Conservation (phyloP, 1,284 basidiomycete genomes). For the Leccinum angustisporum region DNA sequence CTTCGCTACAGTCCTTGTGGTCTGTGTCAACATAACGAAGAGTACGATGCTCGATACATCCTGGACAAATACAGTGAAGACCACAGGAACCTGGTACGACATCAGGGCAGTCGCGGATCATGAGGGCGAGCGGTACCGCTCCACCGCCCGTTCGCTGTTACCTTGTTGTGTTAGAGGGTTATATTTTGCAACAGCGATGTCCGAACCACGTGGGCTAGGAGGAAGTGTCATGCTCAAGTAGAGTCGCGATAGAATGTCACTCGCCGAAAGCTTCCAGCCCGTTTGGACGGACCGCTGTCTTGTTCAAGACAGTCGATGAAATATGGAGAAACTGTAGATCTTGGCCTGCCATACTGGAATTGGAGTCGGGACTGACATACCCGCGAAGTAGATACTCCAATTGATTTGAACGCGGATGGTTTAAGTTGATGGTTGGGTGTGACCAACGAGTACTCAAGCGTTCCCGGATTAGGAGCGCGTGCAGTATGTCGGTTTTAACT, state of each 20-base stretch:
- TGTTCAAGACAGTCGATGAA: conserved; percentile 80
- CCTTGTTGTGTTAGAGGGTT: conserved; percentile 83
- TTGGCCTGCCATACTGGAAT: conserved; percentile 51
- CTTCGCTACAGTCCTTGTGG: conserved; percentile 54
- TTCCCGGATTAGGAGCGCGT: conserved; percentile 86
- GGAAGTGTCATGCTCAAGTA: conserved; percentile 1
- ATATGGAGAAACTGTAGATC: conserved; percentile 46
- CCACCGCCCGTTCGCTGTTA: conserved; percentile 80
- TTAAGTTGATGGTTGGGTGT: conserved; percentile 86
- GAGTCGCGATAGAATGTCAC: conserved; percentile 23
- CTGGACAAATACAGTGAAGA: conserved; percentile 59
- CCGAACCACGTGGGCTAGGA: conserved; percentile 76
- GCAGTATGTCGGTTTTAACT: conserved; percentile 83
- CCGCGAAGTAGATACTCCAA: conserved; percentile 73
- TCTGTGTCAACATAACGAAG: conserved; percentile 44
- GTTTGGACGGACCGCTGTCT: conserved; percentile 63
- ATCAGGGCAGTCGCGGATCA: conserved; percentile 94
- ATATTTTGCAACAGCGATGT: conserved; percentile 83
- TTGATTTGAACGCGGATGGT: conserved; percentile 72
- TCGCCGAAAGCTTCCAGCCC: conserved; percentile 77
- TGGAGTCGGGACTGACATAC: conserved; percentile 11
- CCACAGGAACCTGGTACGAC: conserved; percentile 37
- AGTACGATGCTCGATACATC: conserved; percentile 67
- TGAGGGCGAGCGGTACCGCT: conserved; percentile 86
- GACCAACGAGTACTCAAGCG: conserved; percentile 81